Evolutionary conservation across 805 yeast genomes (phyloP), one percentile per base, ranked within the genome.

Genomic region (Gaillardinia entomophila): DNA sequence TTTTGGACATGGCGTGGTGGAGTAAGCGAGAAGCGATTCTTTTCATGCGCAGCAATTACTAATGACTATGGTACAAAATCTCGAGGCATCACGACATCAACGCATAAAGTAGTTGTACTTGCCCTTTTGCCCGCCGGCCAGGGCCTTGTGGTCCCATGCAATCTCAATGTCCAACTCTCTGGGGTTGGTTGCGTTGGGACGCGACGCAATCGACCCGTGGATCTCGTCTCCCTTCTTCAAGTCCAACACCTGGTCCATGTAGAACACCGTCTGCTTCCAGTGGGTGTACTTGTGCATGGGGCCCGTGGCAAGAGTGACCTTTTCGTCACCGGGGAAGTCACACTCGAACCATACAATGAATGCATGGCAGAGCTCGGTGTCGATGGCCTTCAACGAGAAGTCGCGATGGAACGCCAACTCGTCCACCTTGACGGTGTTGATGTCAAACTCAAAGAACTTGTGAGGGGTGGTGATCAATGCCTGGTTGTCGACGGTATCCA

Each of bases 211-310:
- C 19, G 66, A 63, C 28, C 97, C 92, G 37, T 72, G 71, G 43
- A 94, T 68, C 26, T 57, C 51, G 49, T 92, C 98, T 36, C 90
- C 96, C 45, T 69, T 67, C 52, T 80, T 79, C 41, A 83, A 63
- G 50, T 79, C 84, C 43, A 90, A 61, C 18, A 85, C 95, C 49
- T 86, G 84, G 46, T 74, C 78, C 51, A 90, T 71, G 60, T 92
- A 94, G 63, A 94, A 88, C 1, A 92, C 94, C 13, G 96, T 84
- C 66, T 92, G 98, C 60, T 92, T 94, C 99, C 99, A 92, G 66
- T 92, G 99, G 12, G 98, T 92, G 70, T 89, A 88, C 46, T 79
- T 77, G 30, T 88, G 80, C 62, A 83, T 88, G 23, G 99, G 96
- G 16, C 97, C 97, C 11, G 99, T 94, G 14, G 92, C 81, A 55